Conservation (phyloP, 345 rosid genomes). For the Eucalyptus curtisii region DNA sequence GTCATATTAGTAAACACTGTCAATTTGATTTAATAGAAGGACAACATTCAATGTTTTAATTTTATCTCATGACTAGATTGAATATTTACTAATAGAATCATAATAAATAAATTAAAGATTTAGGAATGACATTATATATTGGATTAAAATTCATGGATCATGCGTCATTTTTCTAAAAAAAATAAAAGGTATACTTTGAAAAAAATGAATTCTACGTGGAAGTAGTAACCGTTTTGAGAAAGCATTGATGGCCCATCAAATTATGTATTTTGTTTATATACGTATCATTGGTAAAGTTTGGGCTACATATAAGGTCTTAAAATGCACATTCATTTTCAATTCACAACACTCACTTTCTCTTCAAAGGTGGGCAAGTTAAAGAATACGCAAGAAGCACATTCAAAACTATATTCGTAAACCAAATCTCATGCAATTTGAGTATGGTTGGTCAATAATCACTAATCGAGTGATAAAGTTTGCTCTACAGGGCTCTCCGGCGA, state of each 20-base stretch:
- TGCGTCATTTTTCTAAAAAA: fast-evolving
- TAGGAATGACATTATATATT: too few relatives aligned
- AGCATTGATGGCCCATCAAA: not conserved
- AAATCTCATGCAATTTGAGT: not conserved
- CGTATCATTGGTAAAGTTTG: not conserved
- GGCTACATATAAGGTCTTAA: not conserved
- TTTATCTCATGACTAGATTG: not conserved
- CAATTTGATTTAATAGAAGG: not conserved
- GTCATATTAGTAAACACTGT: not conserved
- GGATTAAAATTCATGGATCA: too few relatives aligned
- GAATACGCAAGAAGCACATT: not conserved
- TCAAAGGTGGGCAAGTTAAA: not conserved
- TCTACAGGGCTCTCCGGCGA: not conserved
- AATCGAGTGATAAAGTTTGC: not conserved
- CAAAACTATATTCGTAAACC: not conserved
- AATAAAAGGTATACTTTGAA: not conserved
- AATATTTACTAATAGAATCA: not conserved
- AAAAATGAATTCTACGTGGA: not conserved
- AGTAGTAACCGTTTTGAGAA: not conserved
- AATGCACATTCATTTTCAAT: not conserved
- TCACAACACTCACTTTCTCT: not conserved
- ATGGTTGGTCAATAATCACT: not conserved
- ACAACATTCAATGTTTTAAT: too few relatives aligned
- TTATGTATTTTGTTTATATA: not conserved
- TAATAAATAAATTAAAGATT: too few relatives aligned